These are phyloP conservation scores for Corymbia calophylla DNA, from an alignment of 441 rosid genomes.

Conservation along the genomic window DNA sequence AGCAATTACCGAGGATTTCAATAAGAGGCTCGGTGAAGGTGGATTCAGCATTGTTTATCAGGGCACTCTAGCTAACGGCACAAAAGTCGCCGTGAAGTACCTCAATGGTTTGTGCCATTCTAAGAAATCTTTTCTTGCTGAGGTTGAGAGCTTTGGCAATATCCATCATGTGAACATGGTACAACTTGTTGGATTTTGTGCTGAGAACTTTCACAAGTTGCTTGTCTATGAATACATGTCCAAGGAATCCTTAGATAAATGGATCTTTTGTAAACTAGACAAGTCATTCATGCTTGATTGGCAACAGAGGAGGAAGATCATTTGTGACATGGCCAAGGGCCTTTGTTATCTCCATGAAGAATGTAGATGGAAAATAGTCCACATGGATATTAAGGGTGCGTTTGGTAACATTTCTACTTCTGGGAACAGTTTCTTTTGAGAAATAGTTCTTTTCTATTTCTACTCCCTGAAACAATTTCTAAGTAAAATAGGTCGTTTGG, in stretches of 20 bases:
- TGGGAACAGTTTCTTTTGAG: too few species aligned
- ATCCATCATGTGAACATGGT: neutral
- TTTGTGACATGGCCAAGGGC: neutral
- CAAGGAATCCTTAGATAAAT: neutral
- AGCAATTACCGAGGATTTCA: neutral
- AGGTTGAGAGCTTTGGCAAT: neutral
- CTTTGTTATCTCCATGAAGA: neutral
- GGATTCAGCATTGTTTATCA: neutral
- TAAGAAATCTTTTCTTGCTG: neutral
- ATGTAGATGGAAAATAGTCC: neutral
- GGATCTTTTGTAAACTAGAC: neutral
- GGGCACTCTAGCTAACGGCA: neutral
- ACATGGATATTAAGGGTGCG: neutral
- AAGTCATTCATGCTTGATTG: neutral
- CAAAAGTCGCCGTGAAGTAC: neutral
- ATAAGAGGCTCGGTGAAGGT: neutral
- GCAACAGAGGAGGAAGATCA: neutral
- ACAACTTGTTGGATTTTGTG: neutral
- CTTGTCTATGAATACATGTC: neutral
- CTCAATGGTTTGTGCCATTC: neutral
- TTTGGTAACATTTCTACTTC: too few species aligned
- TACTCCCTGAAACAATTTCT: too few species aligned
- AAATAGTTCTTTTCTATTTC: too few species aligned
- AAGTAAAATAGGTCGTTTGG: too few species aligned
- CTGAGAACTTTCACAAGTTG: neutral